Evolutionary conservation across 805 yeast species (phyloP).

Genomic region (Candida oleophila): DNA sequence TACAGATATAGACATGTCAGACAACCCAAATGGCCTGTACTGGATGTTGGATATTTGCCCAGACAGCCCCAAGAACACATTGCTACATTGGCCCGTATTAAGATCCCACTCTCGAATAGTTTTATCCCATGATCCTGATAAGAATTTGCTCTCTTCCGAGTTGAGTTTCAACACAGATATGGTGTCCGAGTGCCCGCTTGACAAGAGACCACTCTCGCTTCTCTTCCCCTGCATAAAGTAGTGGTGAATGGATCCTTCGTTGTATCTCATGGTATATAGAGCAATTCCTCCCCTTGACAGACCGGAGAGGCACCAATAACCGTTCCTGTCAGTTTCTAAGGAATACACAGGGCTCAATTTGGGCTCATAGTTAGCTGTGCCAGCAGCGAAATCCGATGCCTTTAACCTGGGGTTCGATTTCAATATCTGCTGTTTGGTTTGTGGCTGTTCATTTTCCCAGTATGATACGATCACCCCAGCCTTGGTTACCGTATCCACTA

Average conservation of each 20-base stretch:
- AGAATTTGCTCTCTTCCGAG: conserved; percentile 55
- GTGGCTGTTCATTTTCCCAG: conserved; percentile 97
- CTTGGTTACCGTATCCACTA: conserved; percentile 80
- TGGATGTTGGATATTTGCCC: conserved; percentile 82
- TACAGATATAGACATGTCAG: conserved; percentile 37
- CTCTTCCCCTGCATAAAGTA: conserved; percentile 51
- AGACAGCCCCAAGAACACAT: conserved; percentile 52
- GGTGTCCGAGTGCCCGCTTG: conserved; percentile 62
- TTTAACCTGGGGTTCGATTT: conserved; percentile 35
- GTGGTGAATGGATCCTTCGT: conserved; percentile 79
- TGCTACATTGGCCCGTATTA: conserved; percentile 58
- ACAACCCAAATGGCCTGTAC: conserved; percentile 60
- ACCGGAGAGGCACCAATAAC: conserved; percentile 84
- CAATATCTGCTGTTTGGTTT: conserved; percentile 40
- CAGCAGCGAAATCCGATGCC: conserved; percentile 32
- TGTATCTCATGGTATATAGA: conserved; percentile 76
- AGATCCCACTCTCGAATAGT: conserved; percentile 82
- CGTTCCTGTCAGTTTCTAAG: conserved; percentile 77
- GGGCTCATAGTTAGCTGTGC: conserved; percentile 51
- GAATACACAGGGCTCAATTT: conserved; percentile 82
- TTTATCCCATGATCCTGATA: conserved; percentile 93
- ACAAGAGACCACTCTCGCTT: conserved; percentile 17
- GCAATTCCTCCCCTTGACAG: conserved; percentile 82
- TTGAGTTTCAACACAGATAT: conserved; percentile 72
- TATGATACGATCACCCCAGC: conserved; percentile 82